A percentile compares a stretch with the other conserved stretches of the same genome.
Evolutionary conservation across 345 rosid species (phyloP).

Genomic region (Eucalyptus virginea): DNA sequence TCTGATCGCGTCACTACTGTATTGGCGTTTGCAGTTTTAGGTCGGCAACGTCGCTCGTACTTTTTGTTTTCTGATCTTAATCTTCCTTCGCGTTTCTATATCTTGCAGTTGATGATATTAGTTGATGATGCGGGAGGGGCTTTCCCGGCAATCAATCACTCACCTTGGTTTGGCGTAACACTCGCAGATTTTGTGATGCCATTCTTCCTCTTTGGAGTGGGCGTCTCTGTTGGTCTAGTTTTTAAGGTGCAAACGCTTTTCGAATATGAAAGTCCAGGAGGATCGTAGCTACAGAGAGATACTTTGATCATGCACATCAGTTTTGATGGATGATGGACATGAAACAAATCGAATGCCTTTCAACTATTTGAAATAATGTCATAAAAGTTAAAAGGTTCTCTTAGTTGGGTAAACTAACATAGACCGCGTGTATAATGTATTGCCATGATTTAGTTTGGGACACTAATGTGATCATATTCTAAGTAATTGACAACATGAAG

Average conservation of each 20-base stretch:
- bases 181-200: slow-evolving; percentile 60
- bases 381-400: neutral
- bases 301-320: neutral
- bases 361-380: neutral
- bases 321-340: neutral
- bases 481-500: neutral
- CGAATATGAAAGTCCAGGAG: neutral
- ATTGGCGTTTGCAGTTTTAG: neutral
- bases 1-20: neutral
- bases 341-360: neutral
- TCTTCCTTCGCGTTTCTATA: neutral
- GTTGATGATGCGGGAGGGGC: slow-evolving; percentile 63
- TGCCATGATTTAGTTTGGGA: neutral
- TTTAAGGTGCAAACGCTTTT: slow-evolving; percentile 16
- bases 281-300: neutral
- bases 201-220: slow-evolving; percentile 44
- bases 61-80: neutral
- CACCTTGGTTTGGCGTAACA: slow-evolving; percentile 55
- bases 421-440: neutral
- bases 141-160: slow-evolving; percentile 48
- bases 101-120: slow-evolving; percentile 41
- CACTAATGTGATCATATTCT: neutral
- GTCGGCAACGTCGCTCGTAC: neutral
- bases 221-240: slow-evolving; percentile 31
- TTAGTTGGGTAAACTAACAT: neutral